Base-by-base conservation (phyloP, 2,329 filamentous ascomycete genomes). In the Pseudogymnoascus sp. region DNA sequence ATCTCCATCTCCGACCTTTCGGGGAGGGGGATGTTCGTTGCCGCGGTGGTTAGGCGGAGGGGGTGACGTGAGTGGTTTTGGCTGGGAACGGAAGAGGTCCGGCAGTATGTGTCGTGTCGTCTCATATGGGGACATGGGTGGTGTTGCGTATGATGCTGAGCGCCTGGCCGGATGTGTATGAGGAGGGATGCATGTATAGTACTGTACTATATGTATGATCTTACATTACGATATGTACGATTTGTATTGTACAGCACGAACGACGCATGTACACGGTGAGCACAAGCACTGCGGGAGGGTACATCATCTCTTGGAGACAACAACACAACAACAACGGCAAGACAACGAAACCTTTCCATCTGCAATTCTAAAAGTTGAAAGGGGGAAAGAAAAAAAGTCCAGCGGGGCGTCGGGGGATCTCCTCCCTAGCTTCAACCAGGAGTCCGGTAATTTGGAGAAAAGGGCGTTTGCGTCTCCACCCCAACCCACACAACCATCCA, bases 401-500 rank as follows among this genome's bases (percentile, higher is more conserved):
- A 50, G 23, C 23, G 21, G 44, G 44, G 44, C 44, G 23, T 4
- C 44, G 44, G 44, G 42, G 44, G 44, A 50, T 50, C 44, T 25
- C 44, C 23, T 50, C 21, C 44, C 44, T 50, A 50, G 44, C 44
- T 50, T 50, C 44, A 50, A 50, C 44, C 44, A 50, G 44, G 12
- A 50, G 44, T 50, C 44, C n/a, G 44, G 44, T 50, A 50, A 50
- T 50, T 50, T 50, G 44, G 44, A 50, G 44, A 50, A 50, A 50
- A 50, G 5, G 14, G 44, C 44, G 44, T 50, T 50, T 50, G 44
- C 44, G 44, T 50, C 44, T 28, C 44, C 44, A 50, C 44, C 44
- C 44, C 44, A 50, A 50, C 44, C 44, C 44, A 50, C 44, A 25
- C 21, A 23, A 50, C 23, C 23, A 28, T 10, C 18, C 16, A 21